These are phyloP conservation scores for Apiospora koreana DNA, from an alignment of 2,329 filamentous ascomycete species.

Conservation along the genomic window DNA sequence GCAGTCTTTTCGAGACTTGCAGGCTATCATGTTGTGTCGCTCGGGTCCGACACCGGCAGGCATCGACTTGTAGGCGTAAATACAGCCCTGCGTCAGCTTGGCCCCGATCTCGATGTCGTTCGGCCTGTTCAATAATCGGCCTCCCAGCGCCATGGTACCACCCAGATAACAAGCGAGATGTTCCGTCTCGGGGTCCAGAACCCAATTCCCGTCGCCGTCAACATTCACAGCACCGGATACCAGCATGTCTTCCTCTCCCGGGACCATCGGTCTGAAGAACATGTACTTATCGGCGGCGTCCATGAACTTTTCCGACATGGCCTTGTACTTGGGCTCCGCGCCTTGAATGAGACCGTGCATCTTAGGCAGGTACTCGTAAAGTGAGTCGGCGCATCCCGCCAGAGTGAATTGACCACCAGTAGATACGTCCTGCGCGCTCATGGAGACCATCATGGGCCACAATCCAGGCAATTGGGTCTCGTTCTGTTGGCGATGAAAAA, in stretches of 20 bases:
- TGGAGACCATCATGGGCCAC: conserved; percentile 70
- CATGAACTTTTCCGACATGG: conserved; percentile 47
- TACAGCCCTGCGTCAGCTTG: conserved; percentile 62
- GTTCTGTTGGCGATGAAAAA: conserved; percentile 66
- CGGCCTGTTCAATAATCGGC: conserved; percentile 57
- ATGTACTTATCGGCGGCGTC: conserved; percentile 61
- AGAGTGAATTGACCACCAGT: conserved; percentile 36
- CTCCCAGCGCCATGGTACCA: conserved; percentile 69
- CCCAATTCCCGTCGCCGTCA: conserved; percentile 25
- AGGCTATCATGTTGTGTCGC: conserved; percentile 50
- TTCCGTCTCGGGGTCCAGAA: conserved; percentile 41
- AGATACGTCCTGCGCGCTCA: conserved; percentile 49
- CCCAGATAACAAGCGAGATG: conserved; percentile 73
- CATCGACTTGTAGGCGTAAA: conserved; percentile 61
- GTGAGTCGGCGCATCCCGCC: conserved; percentile 38
- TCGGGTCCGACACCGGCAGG: conserved; percentile 64
- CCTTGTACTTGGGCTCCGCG: conserved; percentile 38
- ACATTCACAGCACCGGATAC: conserved; percentile 56
- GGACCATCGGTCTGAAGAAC: conserved; percentile 68
- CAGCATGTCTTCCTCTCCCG: conserved; percentile 58
- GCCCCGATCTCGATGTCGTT: conserved; percentile 57
- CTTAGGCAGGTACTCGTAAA: conserved; percentile 62
- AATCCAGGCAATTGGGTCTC: conserved; percentile 69
- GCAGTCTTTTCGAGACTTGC: conserved; percentile 36
- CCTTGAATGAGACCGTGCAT: conserved; percentile 68